Conservation (phyloP, 2,329 filamentous ascomycete species). For the Gyromitra esculenta region DNA sequence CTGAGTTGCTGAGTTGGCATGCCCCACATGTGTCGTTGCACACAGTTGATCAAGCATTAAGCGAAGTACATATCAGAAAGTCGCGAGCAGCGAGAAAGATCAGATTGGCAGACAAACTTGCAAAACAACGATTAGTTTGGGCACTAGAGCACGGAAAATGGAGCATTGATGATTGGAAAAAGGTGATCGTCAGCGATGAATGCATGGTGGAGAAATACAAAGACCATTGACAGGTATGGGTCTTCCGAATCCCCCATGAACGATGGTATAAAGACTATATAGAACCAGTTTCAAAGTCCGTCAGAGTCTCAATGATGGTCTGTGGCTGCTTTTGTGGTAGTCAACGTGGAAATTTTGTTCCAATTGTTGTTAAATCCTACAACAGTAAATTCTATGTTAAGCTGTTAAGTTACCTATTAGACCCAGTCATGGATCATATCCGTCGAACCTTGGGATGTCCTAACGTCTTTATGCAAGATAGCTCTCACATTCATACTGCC, state of each 20-base stretch:
- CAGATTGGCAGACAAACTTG: too few relatives aligned
- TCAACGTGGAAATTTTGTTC: neutral
- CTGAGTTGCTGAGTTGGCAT: too few relatives aligned
- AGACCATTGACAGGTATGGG: neutral
- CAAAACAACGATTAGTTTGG: neutral
- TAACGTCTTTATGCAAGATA: conserved; percentile 54
- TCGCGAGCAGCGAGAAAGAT: too few relatives aligned
- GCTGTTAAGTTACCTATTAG: neutral
- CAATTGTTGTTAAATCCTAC: neutral
- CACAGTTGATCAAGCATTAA: too few relatives aligned
- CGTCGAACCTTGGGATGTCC: neutral
- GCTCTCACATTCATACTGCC: conserved; percentile 50
- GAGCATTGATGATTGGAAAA: neutral
- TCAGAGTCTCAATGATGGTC: neutral
- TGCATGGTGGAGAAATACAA: neutral
- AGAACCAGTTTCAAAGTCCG: neutral
- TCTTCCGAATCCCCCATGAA: neutral
- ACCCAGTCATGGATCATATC: neutral
- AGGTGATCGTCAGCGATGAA: neutral
- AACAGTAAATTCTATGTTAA: neutral
- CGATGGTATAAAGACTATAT: neutral
- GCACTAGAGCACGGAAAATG: neutral
- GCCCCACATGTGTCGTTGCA: too few relatives aligned
- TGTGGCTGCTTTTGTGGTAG: neutral
- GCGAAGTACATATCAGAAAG: too few relatives aligned